Evolutionary conservation across 2,329 filamentous ascomycete genomes (phyloP), one percentile per base, ranked within the genome.

Genomic region (Dothistroma pini): DNA sequence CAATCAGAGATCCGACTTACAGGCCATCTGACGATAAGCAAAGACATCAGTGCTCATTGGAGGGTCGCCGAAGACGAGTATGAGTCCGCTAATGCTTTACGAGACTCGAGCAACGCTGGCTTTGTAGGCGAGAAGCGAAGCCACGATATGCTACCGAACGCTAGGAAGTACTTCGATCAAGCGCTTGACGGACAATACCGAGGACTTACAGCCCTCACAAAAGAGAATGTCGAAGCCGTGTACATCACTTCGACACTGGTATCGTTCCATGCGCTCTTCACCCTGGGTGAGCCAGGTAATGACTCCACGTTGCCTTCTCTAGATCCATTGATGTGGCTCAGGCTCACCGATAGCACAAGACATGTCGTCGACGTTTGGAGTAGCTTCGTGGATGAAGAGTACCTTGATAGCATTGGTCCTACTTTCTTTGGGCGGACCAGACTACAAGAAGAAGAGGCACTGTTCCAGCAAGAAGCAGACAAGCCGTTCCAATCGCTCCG

Each of bases 111-210:
- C 21, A 41, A 60, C 19, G 31, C 35, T n/a, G 47, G 52, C n/a
- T 58, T 57, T 35, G 25, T 58, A 3, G 58, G 32, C 12, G 54
- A 56, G n/a, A 61, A 63, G 51, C 57, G 58, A 3, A 64, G 60
- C 35, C 60, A 47, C 12, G 68, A 67, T 9, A 66, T 69, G 66
- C 64, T 70, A 16, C 34, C 59, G 12, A 58, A 62, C 25, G 66
- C 68, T 2, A 63, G 68, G 16, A 59, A 63, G 52, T 70, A 71
- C 58, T 64, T 68, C 51, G 65, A 70, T 25, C 62, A 67, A 38
- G 69, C 69, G 10, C 62, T 71, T 14, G 66, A 67, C n/a, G 67
- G 66, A 16, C 67, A 70, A 25, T 58, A 60, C 5, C 59, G 50
- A 21, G 63, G 64, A 14, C 58, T 71, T n/a, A 35, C 50, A 9